These are phyloP conservation scores for Achaetomiella virescens DNA, from an alignment of 495 filamentous ascomycete genomes.

Conservation along the genomic window DNA sequence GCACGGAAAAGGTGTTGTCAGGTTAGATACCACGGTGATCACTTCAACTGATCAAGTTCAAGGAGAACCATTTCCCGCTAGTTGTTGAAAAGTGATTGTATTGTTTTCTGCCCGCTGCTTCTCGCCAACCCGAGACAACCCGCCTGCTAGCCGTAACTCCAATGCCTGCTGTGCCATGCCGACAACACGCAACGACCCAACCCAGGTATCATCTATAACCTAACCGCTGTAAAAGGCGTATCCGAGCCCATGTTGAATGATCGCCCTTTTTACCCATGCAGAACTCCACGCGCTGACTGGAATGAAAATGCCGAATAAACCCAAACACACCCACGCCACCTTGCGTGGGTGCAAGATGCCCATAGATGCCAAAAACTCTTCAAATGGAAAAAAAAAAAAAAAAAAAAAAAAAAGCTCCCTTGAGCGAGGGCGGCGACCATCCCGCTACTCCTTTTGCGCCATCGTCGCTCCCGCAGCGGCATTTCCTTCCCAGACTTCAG, in stretches of 20 bases:
- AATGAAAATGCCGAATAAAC: background rate
- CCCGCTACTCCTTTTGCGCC: conserved; percentile 53
- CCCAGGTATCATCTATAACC: background rate
- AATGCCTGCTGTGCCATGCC: background rate
- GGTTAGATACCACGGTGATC: background rate
- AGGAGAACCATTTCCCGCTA: background rate
- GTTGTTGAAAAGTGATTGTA: conserved; percentile 16
- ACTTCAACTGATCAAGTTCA: conserved; percentile 2
- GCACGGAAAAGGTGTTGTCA: background rate
- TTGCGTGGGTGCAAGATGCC: background rate
- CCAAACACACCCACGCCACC: background rate
- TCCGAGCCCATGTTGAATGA: conserved; percentile 28
- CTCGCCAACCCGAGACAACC: background rate
- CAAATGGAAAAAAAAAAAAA: background rate
- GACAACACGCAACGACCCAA: background rate
- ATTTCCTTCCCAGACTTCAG: conserved; percentile 51
- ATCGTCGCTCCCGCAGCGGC: conserved; percentile 73
- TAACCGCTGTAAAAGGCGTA: conserved; percentile 1
- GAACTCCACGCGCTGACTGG: background rate
- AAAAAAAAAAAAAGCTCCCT: background rate
- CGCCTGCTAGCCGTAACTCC: background rate
- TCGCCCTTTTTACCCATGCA: conserved; percentile 18
- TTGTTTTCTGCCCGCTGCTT: background rate
- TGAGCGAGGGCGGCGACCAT: background rate
- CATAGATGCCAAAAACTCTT: background rate